phyloP scores from a whole-genome alignment of 306 rosid genomes.

The Trifolium fragiferum region DNA sequence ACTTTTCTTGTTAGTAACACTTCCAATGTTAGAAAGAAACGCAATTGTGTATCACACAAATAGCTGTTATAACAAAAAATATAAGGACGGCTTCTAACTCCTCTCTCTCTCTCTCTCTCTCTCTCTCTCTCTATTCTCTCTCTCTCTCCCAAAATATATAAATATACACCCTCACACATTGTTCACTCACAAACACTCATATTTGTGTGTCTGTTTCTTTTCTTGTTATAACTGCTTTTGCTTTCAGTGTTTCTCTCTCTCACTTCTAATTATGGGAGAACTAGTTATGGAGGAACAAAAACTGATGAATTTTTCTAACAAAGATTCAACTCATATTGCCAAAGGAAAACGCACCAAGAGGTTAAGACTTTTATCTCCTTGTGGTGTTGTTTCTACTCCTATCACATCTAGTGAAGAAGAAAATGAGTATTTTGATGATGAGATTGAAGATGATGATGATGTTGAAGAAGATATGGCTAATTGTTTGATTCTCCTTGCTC shows the following conservation, averaged over 20 bases:
- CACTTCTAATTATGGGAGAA: background rate
- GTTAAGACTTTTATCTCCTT: slow-evolving; percentile 45
- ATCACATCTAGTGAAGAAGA: slow-evolving; percentile 55
- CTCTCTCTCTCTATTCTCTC: slow-evolving; percentile 1
- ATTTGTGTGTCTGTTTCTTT: slow-evolving; percentile 4
- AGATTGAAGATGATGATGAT: slow-evolving; percentile 81
- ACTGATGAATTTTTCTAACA: slow-evolving; percentile 22
- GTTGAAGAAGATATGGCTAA: slow-evolving; percentile 97
- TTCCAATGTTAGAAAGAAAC: slow-evolving; percentile 54
- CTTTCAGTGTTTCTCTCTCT: background rate
- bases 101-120: background rate
- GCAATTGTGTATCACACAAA: slow-evolving; percentile 46
- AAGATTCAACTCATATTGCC: slow-evolving; percentile 32
- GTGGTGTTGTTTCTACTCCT: background rate
- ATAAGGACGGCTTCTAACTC: slow-evolving; percentile 46
- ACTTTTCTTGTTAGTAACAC: slow-evolving; percentile 63
- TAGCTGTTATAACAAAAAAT: slow-evolving; percentile 43
- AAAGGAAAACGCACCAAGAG: slow-evolving; percentile 83
- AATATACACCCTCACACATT: background rate
- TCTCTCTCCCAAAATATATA: slow-evolving; percentile 2
- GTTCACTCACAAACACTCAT: slow-evolving; percentile 32
- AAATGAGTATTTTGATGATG: slow-evolving; percentile 35
- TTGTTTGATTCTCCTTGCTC: slow-evolving; percentile 89
- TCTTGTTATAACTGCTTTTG: background rate
- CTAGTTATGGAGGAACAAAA: slow-evolving; percentile 52